phyloP scores from a whole-genome alignment of 2,329 filamentous ascomycete species.

The Remersonia thermophila region DNA sequence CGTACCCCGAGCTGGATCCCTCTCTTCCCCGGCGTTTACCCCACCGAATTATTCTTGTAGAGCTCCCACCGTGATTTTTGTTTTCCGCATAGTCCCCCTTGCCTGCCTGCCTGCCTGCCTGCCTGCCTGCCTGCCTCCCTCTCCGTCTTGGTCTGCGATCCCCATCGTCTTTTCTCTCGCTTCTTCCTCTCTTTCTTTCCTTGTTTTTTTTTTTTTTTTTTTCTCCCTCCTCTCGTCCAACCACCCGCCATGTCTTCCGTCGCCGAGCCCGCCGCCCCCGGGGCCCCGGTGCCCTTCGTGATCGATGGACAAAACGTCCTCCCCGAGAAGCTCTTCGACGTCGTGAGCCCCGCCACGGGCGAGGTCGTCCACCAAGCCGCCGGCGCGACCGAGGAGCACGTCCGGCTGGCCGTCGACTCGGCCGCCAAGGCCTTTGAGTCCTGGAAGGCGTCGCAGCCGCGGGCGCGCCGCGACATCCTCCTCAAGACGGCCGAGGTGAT shows the following conservation, averaged over 20 bases:
- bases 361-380: conserved; percentile 19
- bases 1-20: too few relatives aligned
- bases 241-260: conserved; percentile 7
- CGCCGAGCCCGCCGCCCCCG: conserved; percentile 5
- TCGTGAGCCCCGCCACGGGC: conserved; percentile 20
- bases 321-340: conserved; percentile 17
- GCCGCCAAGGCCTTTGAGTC: conserved; percentile 55
- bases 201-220: not conserved
- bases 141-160: too few relatives aligned
- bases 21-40: too few relatives aligned
- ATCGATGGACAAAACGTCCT: conserved; percentile 22
- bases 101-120: too few relatives aligned
- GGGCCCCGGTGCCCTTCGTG: conserved; percentile 21
- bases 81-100: too few relatives aligned
- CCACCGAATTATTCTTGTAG: not conserved
- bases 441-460: conserved; percentile 54
- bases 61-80: too few relatives aligned
- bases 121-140: too few relatives aligned
- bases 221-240: too few relatives aligned
- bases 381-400: conserved; percentile 19
- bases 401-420: conserved; percentile 23
- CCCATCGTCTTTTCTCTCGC: too few relatives aligned
- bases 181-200: not conserved
- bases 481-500: conserved; percentile 56
- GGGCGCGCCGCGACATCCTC: conserved; percentile 55